A percentile compares a stretch with the other conserved stretches of the same genome.
These are phyloP conservation scores for Penstemon barbatus DNA, from an alignment of 257 asterid genomes.

Conservation along the genomic window DNA sequence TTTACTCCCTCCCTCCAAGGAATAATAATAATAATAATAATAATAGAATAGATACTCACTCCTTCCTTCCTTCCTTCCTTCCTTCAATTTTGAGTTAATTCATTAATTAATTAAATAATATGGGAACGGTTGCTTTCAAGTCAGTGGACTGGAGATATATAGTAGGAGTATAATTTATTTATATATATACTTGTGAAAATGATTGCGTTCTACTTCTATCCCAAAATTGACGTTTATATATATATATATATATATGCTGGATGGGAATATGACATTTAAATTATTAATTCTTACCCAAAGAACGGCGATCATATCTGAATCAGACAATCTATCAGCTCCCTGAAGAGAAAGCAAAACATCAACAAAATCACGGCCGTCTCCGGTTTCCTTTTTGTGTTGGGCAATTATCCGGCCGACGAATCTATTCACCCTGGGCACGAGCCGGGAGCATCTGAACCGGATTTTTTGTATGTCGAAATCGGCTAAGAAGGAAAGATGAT, in stretches of 20 bases:
- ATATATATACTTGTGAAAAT: constrained; percentile 6
- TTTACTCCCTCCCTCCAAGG: not conserved
- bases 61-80: too few species aligned
- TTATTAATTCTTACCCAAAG: constrained; percentile 62
- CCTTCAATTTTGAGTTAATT: not conserved
- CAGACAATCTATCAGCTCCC: constrained; percentile 53
- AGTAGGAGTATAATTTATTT: too few species aligned
- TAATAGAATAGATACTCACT: too few species aligned
- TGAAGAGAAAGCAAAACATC: constrained; percentile 68
- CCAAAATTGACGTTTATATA: constrained; percentile 16
- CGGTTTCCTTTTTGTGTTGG: constrained; percentile 36
- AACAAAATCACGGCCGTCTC: constrained; percentile 42
- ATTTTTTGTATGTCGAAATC: constrained; percentile 66
- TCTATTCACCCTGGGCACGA: constrained; percentile 67
- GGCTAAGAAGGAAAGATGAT: constrained; percentile 62
- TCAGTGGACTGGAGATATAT: too few species aligned
- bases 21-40: too few species aligned
- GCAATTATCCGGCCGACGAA: constrained; percentile 55
- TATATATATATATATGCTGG: not conserved
- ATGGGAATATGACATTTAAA: constrained; percentile 2
- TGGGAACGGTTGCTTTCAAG: constrained; percentile 21
- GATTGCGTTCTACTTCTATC: constrained; percentile 15
- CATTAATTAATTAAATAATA: not conserved
- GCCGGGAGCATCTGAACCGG: constrained; percentile 55
- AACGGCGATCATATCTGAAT: constrained; percentile 81